Evolutionary conservation across 495 filamentous ascomycete species (phyloP).

Genomic region (Letharia columbiana): DNA sequence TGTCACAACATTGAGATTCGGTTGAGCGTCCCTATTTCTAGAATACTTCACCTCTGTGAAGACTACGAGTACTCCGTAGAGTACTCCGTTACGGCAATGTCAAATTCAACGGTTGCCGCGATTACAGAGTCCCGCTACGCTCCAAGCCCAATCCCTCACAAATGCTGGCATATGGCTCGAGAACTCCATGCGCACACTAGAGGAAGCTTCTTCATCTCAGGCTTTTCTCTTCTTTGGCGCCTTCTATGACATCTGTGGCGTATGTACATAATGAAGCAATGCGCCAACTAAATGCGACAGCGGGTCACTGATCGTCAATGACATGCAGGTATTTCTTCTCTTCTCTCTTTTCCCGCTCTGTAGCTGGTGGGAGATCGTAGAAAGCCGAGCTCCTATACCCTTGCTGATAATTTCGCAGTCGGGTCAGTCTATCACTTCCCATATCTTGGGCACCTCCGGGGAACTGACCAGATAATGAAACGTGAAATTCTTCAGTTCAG

Average conservation of each 20-base stretch:
- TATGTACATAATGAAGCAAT: background rate
- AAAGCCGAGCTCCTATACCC: slow-evolving; percentile 70
- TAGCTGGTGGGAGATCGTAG: slow-evolving; percentile 90
- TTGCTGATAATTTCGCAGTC: slow-evolving; percentile 47
- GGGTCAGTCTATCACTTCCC: slow-evolving; percentile 23
- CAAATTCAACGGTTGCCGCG: no score
- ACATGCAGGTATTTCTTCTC: slow-evolving; percentile 97
- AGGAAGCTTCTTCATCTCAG: background rate
- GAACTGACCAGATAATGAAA: slow-evolving; percentile 84
- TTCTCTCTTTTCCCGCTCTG: slow-evolving; percentile 86
- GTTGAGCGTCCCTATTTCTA: no score
- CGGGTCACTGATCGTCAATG: slow-evolving; percentile 66
- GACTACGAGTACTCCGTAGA: no score
- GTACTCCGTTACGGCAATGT: no score
- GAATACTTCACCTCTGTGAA: no score
- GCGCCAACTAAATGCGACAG: background rate
- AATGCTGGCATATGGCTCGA: background rate
- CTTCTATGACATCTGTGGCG: background rate
- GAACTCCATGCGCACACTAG: background rate
- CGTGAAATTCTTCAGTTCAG: slow-evolving; percentile 69
- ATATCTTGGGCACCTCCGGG: background rate
- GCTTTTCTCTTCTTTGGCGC: background rate
- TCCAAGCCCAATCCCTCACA: background rate
- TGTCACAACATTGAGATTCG: no score
- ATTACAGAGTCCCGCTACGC: no score